Percentiles rank a stretch among this genome's conserved stretches.
Conservation (phyloP, 306 rosid species). For the Cucumis melo region DNA sequence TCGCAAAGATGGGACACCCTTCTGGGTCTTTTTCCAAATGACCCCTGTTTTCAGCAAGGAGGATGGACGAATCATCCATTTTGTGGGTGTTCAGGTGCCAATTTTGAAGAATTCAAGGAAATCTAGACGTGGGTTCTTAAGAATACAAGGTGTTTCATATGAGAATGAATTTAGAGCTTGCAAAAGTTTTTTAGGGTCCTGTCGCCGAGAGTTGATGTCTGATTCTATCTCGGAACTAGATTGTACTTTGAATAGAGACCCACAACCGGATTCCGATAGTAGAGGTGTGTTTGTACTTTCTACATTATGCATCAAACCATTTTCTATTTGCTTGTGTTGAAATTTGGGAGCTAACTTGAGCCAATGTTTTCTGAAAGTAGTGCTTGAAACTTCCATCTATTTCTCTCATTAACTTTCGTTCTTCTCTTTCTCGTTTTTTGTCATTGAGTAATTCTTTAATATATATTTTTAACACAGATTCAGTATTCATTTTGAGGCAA, state of each 20-base stretch:
- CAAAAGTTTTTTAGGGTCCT: constrained; percentile 42
- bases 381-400: neutral
- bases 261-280: constrained; percentile 29
- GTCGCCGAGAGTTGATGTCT: constrained; percentile 63
- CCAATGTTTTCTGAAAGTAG: neutral
- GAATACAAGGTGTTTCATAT: constrained; percentile 14
- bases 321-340: neutral
- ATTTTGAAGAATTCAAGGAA: constrained; percentile 17
- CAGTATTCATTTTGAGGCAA: neutral
- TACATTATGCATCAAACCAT: neutral
- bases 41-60: constrained; percentile 45
- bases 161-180: constrained; percentile 17
- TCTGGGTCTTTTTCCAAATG: constrained; percentile 67
- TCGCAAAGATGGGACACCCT: constrained; percentile 70
- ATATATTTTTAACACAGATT: neutral
- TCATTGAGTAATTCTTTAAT: neutral
- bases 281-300: constrained; percentile 38
- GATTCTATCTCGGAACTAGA: constrained; percentile 41
- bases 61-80: constrained; percentile 50
- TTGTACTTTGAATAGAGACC: constrained; percentile 26
- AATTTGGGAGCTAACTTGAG: neutral
- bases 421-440: neutral
- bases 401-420: neutral
- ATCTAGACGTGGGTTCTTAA: constrained; percentile 13
- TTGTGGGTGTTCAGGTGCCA: constrained; percentile 77